A percentile compares a stretch with the other conserved stretches of the same genome.
These are phyloP conservation scores for Sporopachydermia quercuum DNA, from an alignment of 805 yeast genomes.

Conservation along the genomic window DNA sequence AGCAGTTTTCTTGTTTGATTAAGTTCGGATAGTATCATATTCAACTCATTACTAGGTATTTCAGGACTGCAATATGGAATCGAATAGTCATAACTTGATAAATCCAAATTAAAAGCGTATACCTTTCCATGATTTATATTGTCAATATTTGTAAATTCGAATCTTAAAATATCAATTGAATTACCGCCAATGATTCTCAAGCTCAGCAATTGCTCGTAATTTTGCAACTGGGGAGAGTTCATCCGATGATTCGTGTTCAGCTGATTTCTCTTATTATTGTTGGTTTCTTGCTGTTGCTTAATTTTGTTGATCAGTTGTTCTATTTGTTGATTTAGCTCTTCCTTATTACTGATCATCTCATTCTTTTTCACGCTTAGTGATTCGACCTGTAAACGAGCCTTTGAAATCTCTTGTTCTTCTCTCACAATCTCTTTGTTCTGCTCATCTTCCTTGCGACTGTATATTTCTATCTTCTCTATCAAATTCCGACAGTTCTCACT, in stretches of 20 bases:
- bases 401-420: slow-evolving; percentile 12
- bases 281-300: background rate
- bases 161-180: slow-evolving; percentile 24
- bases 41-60: slow-evolving; percentile 12
- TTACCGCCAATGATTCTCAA: slow-evolving; percentile 30
- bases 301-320: slow-evolving; percentile 7
- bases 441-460: slow-evolving; percentile 16
- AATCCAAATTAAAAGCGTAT: slow-evolving; percentile 26
- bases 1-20: background rate
- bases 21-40: slow-evolving; percentile 1
- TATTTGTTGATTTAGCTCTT: slow-evolving; percentile 23
- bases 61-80: slow-evolving; percentile 21
- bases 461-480: slow-evolving; percentile 15
- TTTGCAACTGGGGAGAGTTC: slow-evolving; percentile 30
- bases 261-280: background rate
- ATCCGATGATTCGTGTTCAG: slow-evolving; percentile 9
- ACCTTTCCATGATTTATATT: slow-evolving; percentile 23
- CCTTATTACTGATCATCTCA: slow-evolving; percentile 19
- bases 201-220: slow-evolving; percentile 35
- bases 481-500: slow-evolving; percentile 12
- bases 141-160: slow-evolving; percentile 30
- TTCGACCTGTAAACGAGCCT: slow-evolving; percentile 2
- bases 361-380: slow-evolving; percentile 18
- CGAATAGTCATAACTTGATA: slow-evolving; percentile 24
- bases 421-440: slow-evolving; percentile 19